Conservation (phyloP, 2,329 filamentous ascomycete genomes). For the Phyllosticta citriasiana region DNA sequence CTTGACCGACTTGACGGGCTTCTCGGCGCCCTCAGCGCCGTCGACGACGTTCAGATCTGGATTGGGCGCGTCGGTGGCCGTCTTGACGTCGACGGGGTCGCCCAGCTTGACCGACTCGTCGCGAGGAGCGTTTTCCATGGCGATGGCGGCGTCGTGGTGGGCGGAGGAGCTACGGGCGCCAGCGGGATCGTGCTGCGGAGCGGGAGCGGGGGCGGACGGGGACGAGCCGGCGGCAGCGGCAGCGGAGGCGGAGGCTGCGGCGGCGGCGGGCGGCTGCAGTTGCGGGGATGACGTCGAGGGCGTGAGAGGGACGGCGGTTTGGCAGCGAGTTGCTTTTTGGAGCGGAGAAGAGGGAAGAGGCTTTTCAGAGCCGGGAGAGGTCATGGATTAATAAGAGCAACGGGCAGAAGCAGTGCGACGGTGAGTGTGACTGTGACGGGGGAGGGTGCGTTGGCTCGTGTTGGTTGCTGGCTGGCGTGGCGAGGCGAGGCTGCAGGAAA, state of each 20-base stretch:
- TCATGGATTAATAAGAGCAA: not conserved
- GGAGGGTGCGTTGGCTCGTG: not conserved
- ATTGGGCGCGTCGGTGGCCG: not conserved
- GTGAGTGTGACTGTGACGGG: not conserved
- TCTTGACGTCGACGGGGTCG: slow-evolving; percentile 1
- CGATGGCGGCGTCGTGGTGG: not conserved
- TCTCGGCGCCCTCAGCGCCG: not conserved
- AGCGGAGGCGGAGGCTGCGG: not conserved
- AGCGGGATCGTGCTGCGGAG: not conserved
- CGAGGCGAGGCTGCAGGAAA: not conserved
- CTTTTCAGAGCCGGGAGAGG: not conserved
- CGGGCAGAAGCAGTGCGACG: not conserved
- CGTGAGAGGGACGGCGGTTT: not conserved
- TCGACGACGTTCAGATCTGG: not conserved
- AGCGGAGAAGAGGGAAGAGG: not conserved
- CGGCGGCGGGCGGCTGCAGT: not conserved
- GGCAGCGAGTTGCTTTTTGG: not conserved
- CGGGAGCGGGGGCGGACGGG: slow-evolving; percentile 1
- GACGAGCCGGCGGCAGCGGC: not conserved
- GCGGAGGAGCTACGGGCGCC: not conserved
- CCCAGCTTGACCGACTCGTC: not conserved
- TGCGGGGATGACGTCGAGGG: not conserved
- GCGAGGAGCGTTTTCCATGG: slow-evolving; percentile 10
- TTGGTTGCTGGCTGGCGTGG: not conserved
- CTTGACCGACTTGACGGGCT: slow-evolving; percentile 7